Evolutionary conservation across 257 asterid genomes (phyloP).

Genomic region (Cordia subcordata): DNA sequence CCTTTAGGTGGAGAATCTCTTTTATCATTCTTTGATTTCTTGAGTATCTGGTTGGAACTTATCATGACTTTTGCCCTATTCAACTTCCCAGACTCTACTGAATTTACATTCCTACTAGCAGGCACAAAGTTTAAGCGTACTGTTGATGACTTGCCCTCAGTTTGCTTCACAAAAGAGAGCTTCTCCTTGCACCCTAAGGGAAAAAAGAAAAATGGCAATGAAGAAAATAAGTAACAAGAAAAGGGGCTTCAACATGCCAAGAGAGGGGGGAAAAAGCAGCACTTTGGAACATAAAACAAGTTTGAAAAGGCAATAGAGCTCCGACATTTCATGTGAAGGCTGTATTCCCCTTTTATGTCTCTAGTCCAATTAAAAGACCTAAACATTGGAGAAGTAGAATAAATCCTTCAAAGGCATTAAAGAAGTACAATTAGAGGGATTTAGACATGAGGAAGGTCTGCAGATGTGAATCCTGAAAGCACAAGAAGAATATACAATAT

Average conservation of each 20-base stretch:
- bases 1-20: slow-evolving; percentile 36
- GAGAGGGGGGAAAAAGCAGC: not conserved
- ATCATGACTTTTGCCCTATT: slow-evolving; percentile 29
- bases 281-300: not conserved
- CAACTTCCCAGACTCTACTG: slow-evolving; percentile 24
- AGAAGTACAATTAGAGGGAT: too few species aligned
- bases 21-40: slow-evolving; percentile 36
- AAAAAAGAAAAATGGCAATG: slow-evolving; percentile 21
- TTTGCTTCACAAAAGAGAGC: slow-evolving; percentile 30
- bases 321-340: too few species aligned
- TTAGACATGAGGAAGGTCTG: too few species aligned
- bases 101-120: slow-evolving; percentile 26
- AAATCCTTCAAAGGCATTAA: too few species aligned
- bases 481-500: too few species aligned
- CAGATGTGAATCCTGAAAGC: too few species aligned
- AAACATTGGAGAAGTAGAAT: too few species aligned
- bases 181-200: slow-evolving; percentile 51
- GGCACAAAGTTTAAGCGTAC: slow-evolving; percentile 24
- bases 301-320: not conserved
- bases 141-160: slow-evolving; percentile 28
- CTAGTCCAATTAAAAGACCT: too few species aligned
- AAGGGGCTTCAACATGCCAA: slow-evolving; percentile 3
- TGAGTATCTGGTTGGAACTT: slow-evolving; percentile 31
- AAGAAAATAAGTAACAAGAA: slow-evolving; percentile 12
- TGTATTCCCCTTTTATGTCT: too few species aligned